Conservation (phyloP, 805 yeast species). For the Cyberlindnera samutprakarnensis region DNA sequence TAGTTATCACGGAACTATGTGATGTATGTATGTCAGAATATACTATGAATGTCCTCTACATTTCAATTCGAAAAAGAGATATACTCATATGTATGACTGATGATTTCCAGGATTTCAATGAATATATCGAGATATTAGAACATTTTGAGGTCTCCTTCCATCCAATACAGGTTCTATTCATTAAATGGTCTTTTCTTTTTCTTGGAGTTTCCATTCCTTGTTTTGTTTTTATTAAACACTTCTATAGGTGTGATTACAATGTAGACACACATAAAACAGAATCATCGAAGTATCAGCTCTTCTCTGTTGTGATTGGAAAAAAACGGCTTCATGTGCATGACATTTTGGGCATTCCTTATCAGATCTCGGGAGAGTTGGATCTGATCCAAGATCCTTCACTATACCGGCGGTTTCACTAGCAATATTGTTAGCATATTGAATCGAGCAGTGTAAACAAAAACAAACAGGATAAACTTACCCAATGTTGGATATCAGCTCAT, state of each 20-base stretch:
- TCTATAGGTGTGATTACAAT: slow-evolving; percentile 66
- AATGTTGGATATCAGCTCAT: slow-evolving; percentile 84
- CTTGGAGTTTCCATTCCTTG: no score
- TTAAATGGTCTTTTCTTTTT: no score
- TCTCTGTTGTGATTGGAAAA: slow-evolving; percentile 94
- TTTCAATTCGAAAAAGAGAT: no score
- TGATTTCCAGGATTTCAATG: no score
- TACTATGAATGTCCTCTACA: no score
- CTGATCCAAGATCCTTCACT: slow-evolving; percentile 90
- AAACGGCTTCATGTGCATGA: slow-evolving; percentile 82
- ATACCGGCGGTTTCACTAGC: slow-evolving; percentile 84
- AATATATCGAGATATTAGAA: no score
- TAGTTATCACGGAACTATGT: no score
- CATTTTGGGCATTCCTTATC: slow-evolving; percentile 92
- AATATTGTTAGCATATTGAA: slow-evolving; percentile 7
- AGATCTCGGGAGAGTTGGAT: slow-evolving; percentile 96
- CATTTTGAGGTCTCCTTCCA: no score
- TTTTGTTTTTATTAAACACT: slow-evolving; percentile 9
- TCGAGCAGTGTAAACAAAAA: background rate
- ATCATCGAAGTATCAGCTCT: slow-evolving; percentile 95
- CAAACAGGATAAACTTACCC: slow-evolving; percentile 30
- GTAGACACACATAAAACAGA: slow-evolving; percentile 83
- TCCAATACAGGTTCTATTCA: no score
- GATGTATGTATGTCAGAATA: no score
- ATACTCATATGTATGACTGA: no score